Evolutionary conservation across 108 stramenopile genomes (phyloP).

Genomic region (Fragilaria radians): DNA sequence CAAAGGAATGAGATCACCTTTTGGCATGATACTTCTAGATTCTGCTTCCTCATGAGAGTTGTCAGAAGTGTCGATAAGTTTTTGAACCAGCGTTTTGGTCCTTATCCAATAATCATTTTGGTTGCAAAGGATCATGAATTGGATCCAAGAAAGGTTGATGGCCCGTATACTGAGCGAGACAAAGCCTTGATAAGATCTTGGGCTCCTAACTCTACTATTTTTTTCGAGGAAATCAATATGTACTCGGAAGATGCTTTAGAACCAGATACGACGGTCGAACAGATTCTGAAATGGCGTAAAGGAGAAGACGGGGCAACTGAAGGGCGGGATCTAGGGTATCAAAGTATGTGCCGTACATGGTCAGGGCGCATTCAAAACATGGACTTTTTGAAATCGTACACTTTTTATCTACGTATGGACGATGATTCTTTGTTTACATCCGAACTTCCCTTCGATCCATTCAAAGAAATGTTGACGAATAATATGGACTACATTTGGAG

Average conservation of each 20-base stretch:
- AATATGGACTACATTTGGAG: slow-evolving; percentile 15
- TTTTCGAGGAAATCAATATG: slow-evolving; percentile 4
- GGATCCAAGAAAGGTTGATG: slow-evolving; percentile 18
- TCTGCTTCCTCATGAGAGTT: slow-evolving; percentile 17
- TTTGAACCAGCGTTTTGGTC: slow-evolving; percentile 14
- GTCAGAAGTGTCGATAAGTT: slow-evolving; percentile 18
- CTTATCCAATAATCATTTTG: slow-evolving; percentile 24
- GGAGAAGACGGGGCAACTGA: slow-evolving; percentile 16
- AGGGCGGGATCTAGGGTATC: slow-evolving; percentile 25
- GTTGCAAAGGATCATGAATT: slow-evolving; percentile 19
- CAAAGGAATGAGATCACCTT: slow-evolving; percentile 17
- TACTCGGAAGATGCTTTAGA: slow-evolving; percentile 25
- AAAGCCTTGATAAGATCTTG: slow-evolving; percentile 11
- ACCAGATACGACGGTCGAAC: slow-evolving; percentile 8
- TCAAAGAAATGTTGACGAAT: slow-evolving; percentile 8
- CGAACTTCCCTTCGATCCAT: slow-evolving; percentile 16
- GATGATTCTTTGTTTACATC: slow-evolving; percentile 16
- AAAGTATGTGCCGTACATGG: slow-evolving; percentile 24
- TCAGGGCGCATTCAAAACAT: slow-evolving; percentile 21
- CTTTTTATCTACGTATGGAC: slow-evolving; percentile 20
- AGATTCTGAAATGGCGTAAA: slow-evolving; percentile 13
- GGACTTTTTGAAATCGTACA: slow-evolving; percentile 13
- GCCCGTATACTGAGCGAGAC: slow-evolving; percentile 12
- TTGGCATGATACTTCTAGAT: slow-evolving; percentile 10
- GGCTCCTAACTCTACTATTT: slow-evolving; percentile 13